Conservation (phyloP, 1,284 basidiomycete genomes). For the Schizophyllum amplum region DNA sequence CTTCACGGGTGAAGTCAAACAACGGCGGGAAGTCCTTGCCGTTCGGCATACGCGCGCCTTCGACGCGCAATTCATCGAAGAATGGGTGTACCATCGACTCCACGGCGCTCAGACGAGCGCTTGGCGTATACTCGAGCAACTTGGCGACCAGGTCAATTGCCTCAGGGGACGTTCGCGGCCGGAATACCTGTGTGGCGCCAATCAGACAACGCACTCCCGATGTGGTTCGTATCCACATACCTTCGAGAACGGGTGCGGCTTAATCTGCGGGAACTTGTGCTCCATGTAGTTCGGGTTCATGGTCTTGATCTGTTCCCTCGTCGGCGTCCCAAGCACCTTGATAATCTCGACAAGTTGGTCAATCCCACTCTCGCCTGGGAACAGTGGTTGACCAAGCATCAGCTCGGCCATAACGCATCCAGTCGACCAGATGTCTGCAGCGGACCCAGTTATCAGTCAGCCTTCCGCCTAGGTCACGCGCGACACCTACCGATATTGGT, state of each 20-base stretch:
- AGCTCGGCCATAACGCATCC: constrained; percentile 99
- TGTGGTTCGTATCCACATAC: constrained; percentile 28
- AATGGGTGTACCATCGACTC: constrained; percentile 95
- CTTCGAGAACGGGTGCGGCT: constrained; percentile 93
- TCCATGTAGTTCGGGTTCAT: constrained; percentile 99
- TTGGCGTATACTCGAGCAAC: constrained; percentile 95
- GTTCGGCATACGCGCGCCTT: constrained; percentile 92
- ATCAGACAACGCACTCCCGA: constrained; percentile 5
- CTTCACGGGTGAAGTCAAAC: constrained; percentile 96
- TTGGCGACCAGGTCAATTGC: constrained; percentile 95
- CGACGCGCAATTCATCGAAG: constrained; percentile 92
- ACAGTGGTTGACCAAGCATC: constrained; percentile 97
- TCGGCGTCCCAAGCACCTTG: constrained; percentile 98
- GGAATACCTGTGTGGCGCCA: constrained; percentile 73
- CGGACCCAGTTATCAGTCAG: constrained; percentile 10
- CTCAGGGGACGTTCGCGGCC: constrained; percentile 92
- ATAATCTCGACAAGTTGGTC: constrained; percentile 99
- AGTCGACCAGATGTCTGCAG: constrained; percentile 95
- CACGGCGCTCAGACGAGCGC: constrained; percentile 83
- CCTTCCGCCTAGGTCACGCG: constrained; percentile 4
- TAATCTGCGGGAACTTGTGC: constrained; percentile 99
- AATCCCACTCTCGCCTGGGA: constrained; percentile 99
- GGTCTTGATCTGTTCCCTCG: constrained; percentile 99
- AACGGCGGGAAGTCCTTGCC: constrained; percentile 92
- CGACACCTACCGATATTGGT: constrained; percentile 87